Evolutionary conservation across 2,329 filamentous ascomycete genomes (phyloP), one percentile per base, ranked within the genome.

Genomic region (Alternaria angustiovoidea): DNA sequence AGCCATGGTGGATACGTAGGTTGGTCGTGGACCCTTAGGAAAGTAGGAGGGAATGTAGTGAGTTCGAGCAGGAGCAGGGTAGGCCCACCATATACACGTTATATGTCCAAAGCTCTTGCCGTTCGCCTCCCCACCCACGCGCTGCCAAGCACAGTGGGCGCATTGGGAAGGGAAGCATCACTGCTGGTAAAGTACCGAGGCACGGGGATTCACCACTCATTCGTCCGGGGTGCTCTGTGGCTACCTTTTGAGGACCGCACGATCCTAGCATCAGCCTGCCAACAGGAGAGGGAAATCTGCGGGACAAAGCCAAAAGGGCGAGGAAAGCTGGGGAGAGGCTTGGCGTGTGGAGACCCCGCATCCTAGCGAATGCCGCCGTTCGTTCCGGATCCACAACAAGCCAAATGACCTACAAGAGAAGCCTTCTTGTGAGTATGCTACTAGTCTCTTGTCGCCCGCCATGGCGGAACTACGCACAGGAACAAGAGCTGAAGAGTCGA

Each of bases 281-380:
- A 22, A 34, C 44, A 56, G 51, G 18, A 55, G 42, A 38, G 30
- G 41, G 28, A 44, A 46, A 28, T 38, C 46, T 56, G 56, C 51
- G 62, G 57, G 48, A 44, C 22, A 47, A 26, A 52, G 57, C 66
- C 56, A 46, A 61, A 62, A 57, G 62, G 51, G 62, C 64, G 38
- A 51, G 28, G 32, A 57, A 64, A 62, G 59, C 60, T 67, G 69
- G 68, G 67, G 68, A 43, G 57, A 44, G 53, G 22, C 69, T 74
- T 71, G 68, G 70, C 68, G 53, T 62, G 63, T 74, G 71, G 71
- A 64, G 71, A 68, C 67, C 72, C 70, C 70, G 69, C 69, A 66
- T 67, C 44, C 54, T 48, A 62, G 57, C 43, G 14, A 59, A 51
- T 54, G 54, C 61, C 62, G 63, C 57, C 53, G 48, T 52, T 44